These are phyloP conservation scores for Anthoceros angustus DNA, from an alignment of 225 moss, liverwort and hornwort species.

Conservation along the genomic window DNA sequence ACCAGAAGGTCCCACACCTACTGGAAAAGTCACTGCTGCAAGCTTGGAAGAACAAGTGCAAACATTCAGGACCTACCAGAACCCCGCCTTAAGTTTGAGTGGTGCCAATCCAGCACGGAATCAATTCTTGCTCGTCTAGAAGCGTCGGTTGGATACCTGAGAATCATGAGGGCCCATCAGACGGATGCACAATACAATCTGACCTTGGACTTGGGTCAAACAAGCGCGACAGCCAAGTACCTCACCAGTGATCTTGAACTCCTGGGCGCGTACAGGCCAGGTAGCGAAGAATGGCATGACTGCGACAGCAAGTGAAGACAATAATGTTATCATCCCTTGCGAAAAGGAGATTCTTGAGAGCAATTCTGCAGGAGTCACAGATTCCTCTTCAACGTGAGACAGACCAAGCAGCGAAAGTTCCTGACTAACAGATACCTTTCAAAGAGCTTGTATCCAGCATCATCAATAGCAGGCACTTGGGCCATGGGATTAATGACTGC, in stretches of 20 bases:
- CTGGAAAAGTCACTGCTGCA: background rate
- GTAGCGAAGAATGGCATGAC: conserved; percentile 67
- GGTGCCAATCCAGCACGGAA: conserved; percentile 67
- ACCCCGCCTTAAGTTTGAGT: conserved; percentile 43
- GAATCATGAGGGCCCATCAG: background rate
- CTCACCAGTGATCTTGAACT: conserved; percentile 65
- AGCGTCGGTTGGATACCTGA: conserved; percentile 63
- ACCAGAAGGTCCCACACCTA: background rate
- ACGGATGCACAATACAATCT: background rate
- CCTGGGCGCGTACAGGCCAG: conserved; percentile 44
- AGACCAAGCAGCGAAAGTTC: background rate
- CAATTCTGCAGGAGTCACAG: background rate
- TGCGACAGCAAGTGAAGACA: conserved; percentile 13
- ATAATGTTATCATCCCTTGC: background rate
- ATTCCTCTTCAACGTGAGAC: background rate
- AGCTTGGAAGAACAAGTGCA: background rate
- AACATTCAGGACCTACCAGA: conserved; percentile 20
- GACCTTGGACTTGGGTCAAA: background rate
- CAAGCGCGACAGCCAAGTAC: background rate
- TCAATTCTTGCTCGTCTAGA: conserved; percentile 47
- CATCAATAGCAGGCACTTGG: conserved; percentile 31
- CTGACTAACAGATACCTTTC: conserved; percentile 25
- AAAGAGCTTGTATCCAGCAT: conserved; percentile 24
- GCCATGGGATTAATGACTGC: conserved; percentile 37
- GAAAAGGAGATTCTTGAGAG: background rate